Evolutionary conservation across 106 monocot species (phyloP).

Genomic region (Allium sativum): DNA sequence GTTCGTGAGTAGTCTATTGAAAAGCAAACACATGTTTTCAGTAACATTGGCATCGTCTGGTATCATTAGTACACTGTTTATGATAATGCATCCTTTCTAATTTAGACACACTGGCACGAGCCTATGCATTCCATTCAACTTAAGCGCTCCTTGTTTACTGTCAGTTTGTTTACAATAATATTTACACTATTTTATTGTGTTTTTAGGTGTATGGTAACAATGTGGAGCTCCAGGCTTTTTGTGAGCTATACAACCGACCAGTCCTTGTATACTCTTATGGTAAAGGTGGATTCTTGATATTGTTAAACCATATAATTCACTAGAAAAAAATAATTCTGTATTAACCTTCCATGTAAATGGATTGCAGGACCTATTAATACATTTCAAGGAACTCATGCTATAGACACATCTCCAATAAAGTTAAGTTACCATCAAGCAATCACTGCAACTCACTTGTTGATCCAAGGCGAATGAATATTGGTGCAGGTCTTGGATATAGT

Average conservation of each 20-base stretch:
- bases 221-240: slow-evolving; percentile 85
- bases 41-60: no score
- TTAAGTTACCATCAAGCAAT: slow-evolving; percentile 89
- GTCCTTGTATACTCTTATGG: slow-evolving; percentile 95
- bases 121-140: no score
- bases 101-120: no score
- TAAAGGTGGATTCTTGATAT: slow-evolving; percentile 34
- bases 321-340: background rate
- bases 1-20: no score
- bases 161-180: no score
- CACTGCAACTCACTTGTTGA: slow-evolving; percentile 98
- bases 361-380: slow-evolving; percentile 94
- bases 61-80: no score
- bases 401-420: slow-evolving; percentile 85
- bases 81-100: no score
- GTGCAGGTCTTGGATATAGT: slow-evolving; percentile 92
- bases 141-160: no score
- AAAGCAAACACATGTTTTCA: no score
- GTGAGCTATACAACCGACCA: slow-evolving; percentile 97
- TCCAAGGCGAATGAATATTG: slow-evolving; percentile 61
- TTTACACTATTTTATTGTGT: no score
- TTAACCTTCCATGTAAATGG: slow-evolving; percentile 2
- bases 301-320: background rate
- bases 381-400: slow-evolving; percentile 85
- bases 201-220: slow-evolving; percentile 95